Percentiles rank a stretch among this genome's conserved stretches.
These are phyloP conservation scores for Phytophthora vignae DNA, from an alignment of 352 stramenopile species.

Conservation along the genomic window DNA sequence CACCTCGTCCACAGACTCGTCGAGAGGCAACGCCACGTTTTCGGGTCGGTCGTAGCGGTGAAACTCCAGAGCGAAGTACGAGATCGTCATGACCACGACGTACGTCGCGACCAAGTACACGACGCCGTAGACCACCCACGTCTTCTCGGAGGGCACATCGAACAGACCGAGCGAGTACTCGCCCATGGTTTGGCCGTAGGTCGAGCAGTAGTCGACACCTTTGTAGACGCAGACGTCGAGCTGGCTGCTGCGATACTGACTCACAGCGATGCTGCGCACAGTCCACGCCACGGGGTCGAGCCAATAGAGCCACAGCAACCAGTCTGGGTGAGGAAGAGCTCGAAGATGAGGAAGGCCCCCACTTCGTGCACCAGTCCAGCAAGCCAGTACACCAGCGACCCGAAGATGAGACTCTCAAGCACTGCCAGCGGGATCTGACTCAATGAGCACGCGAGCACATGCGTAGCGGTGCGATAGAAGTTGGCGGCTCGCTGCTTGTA, in stretches of 20 bases:
- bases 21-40: not conserved
- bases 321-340: not conserved
- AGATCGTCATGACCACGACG: not conserved
- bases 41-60: conserved; percentile 1
- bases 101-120: conserved; percentile 5
- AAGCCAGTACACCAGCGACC: conserved; percentile 11
- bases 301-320: conserved; percentile 3
- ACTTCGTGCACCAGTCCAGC: not conserved
- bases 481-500: conserved; percentile 14
- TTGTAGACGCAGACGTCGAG: conserved; percentile 3
- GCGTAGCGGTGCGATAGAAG: conserved; percentile 5
- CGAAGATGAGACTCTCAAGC: conserved; percentile 9
- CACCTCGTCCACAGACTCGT: not conserved
- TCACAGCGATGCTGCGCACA: conserved; percentile 5
- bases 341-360: no score
- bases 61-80: conserved; percentile 1
- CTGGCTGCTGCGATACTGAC: conserved; percentile 6
- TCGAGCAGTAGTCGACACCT: conserved; percentile 4
- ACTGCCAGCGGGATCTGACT: conserved; percentile 1
- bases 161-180: conserved; percentile 6
- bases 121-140: conserved; percentile 1
- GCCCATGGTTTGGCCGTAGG: conserved; percentile 1
- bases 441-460: conserved; percentile 1
- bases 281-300: conserved; percentile 7
- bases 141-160: conserved; percentile 5